phyloP scores from a whole-genome alignment of 768 basidiomycete species.

The Lanmaoa pseudosensibilis region DNA sequence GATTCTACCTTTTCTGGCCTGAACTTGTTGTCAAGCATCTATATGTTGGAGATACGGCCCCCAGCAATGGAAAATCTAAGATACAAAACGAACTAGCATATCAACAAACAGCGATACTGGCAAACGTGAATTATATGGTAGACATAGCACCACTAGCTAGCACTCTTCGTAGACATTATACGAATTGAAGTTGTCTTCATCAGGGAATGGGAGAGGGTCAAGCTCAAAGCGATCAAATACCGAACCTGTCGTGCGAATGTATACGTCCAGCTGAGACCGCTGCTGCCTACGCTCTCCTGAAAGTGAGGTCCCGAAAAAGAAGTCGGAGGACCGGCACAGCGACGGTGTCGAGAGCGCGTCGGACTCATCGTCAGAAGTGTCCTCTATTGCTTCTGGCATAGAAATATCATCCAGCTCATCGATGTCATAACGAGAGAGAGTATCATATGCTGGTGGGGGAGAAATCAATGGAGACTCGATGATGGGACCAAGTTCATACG shows the following conservation, averaged over 20 bases:
- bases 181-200: conserved; percentile 45
- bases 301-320: conserved; percentile 51
- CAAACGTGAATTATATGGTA: conserved; percentile 29
- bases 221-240: conserved; percentile 66
- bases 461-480: conserved; percentile 45
- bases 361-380: conserved; percentile 83
- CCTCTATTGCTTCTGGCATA: conserved; percentile 80
- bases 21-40: neutral
- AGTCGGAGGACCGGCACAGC: conserved; percentile 55
- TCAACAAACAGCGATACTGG: conserved; percentile 23
- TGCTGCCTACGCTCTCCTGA: conserved; percentile 50
- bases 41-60: neutral
- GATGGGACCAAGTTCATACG: conserved; percentile 49
- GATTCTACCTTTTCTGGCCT: neutral
- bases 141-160: conserved; percentile 54
- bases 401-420: conserved; percentile 69
- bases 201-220: conserved; percentile 70
- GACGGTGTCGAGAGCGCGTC: conserved; percentile 67
- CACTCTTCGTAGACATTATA: conserved; percentile 65
- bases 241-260: conserved; percentile 56
- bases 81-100: conserved; percentile 35
- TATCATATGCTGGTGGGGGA: conserved; percentile 40
- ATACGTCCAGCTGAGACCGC: conserved; percentile 56
- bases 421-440: conserved; percentile 61
- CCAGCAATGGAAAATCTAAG: conserved; percentile 11